A percentile compares a stretch with the other conserved stretches of the same genome.
Conservation (phyloP, 192 early-diverging fungal genomes). For the Coemansia sp. region DNA sequence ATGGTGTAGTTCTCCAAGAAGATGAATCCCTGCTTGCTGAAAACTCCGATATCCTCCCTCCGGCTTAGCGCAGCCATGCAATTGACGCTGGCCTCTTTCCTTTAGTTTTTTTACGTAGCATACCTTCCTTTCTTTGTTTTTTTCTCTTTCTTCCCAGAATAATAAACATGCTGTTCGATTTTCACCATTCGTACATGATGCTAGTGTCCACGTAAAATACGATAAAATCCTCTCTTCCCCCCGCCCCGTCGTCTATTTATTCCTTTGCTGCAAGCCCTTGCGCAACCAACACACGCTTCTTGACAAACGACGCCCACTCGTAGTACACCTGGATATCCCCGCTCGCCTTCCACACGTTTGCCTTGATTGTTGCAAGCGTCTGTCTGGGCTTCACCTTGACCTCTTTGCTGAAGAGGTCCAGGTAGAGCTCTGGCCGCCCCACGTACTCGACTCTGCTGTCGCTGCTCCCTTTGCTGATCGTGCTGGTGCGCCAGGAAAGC, state of each 20-base stretch:
- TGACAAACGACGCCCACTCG: constrained; percentile 55
- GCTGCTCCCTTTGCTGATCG: background rate
- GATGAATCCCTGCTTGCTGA: background rate
- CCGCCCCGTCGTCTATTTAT: too few species aligned
- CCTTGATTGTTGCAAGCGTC: constrained; percentile 55
- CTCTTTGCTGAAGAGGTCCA: constrained; percentile 49
- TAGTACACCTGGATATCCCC: constrained; percentile 54
- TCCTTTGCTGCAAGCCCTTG: constrained; percentile 19
- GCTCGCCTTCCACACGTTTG: constrained; percentile 51
- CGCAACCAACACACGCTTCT: constrained; percentile 34
- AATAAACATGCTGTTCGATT: too few species aligned
- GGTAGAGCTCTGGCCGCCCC: constrained; percentile 48
- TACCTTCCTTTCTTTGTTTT: too few species aligned
- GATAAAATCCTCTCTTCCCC: too few species aligned
- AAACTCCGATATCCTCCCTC: background rate
- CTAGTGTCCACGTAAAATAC: too few species aligned
- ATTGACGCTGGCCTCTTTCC: too few species aligned
- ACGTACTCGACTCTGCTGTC: constrained; percentile 14
- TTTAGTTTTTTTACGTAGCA: too few species aligned
- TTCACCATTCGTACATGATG: too few species aligned
- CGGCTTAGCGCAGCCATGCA: too few species aligned
- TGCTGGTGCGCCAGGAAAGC: constrained; percentile 18
- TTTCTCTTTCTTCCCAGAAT: too few species aligned
- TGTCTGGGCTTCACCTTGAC: constrained; percentile 15
- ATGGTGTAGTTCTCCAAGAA: background rate